These are phyloP conservation scores for Ceratobasidium theobromae DNA, from an alignment of 1,284 basidiomycete species.

Conservation along the genomic window DNA sequence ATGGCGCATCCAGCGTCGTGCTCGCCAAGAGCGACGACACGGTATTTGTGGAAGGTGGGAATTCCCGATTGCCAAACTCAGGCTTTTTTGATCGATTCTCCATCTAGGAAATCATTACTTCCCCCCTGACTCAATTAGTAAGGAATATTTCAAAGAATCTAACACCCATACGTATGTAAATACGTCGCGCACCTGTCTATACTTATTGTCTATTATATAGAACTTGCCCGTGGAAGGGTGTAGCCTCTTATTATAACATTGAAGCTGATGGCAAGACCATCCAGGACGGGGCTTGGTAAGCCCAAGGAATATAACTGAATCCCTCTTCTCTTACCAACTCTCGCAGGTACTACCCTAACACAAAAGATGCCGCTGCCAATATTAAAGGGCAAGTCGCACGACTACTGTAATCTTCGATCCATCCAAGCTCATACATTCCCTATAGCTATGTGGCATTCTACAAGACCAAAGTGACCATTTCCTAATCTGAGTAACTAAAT, in stretches of 20 bases:
- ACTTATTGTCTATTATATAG: neutral
- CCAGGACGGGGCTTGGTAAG: constrained; percentile 64
- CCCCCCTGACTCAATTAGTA: constrained; percentile 27
- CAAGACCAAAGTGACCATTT: constrained; percentile 40
- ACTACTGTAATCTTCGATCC: neutral
- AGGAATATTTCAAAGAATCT: constrained; percentile 17
- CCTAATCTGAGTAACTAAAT: neutral
- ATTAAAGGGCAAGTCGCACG: constrained; percentile 53
- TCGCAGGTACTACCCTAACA: constrained; percentile 60
- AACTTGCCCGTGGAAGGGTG: constrained; percentile 15
- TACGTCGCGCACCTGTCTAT: neutral
- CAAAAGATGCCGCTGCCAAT: constrained; percentile 53
- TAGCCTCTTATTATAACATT: constrained; percentile 61
- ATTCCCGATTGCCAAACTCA: too few species aligned
- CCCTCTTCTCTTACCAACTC: neutral
- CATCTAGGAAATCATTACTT: constrained; percentile 24
- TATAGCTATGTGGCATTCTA: constrained; percentile 41
- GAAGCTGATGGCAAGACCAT: constrained; percentile 51
- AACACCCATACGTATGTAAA: constrained; percentile 24
- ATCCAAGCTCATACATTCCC: neutral
- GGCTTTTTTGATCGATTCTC: too few species aligned
- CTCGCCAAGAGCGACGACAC: constrained; percentile 33
- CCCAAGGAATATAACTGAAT: neutral
- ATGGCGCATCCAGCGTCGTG: neutral
- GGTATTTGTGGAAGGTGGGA: constrained; percentile 17